Evolutionary conservation across 257 asterid genomes (phyloP).

Genomic region (Linderniella brevidens): DNA sequence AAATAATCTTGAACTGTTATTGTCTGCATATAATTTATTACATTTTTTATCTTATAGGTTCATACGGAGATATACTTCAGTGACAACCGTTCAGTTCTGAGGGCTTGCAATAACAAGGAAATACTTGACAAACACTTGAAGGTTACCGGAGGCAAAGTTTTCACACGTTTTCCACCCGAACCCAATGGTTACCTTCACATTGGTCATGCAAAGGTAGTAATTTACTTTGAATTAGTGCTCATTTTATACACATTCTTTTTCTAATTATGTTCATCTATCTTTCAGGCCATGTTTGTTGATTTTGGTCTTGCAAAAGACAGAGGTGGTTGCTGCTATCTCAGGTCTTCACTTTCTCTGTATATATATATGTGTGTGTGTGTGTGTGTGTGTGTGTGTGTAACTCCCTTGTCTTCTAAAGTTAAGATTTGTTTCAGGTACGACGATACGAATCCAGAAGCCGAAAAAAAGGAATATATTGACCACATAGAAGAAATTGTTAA

Average conservation of each 20-base stretch:
- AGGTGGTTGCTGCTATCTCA: slow-evolving; percentile 85
- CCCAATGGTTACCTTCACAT: slow-evolving; percentile 95
- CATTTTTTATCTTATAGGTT: slow-evolving; percentile 25
- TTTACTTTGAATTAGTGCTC: background rate
- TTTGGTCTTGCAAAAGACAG: slow-evolving; percentile 93
- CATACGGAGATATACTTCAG: slow-evolving; percentile 89
- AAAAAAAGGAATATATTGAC: slow-evolving; percentile 81
- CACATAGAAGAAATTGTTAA: slow-evolving; percentile 83
- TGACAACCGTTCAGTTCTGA: slow-evolving; percentile 53
- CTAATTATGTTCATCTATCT: slow-evolving; percentile 5
- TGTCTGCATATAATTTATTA: background rate
- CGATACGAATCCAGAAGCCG: slow-evolving; percentile 98
- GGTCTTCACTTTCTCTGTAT: slow-evolving; percentile 22
- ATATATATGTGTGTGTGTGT: background rate
- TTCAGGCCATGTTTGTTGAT: slow-evolving; percentile 96
- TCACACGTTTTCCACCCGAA: slow-evolving; percentile 95
- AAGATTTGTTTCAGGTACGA: slow-evolving; percentile 35
- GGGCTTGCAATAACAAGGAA: slow-evolving; percentile 76
- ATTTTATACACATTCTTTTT: background rate
- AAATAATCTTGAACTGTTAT: background rate
- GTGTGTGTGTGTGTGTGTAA: no score
- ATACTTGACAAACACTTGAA: slow-evolving; percentile 69
- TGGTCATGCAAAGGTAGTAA: slow-evolving; percentile 87
- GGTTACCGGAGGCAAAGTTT: slow-evolving; percentile 59
- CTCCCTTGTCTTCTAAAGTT: no score